Evolutionary conservation across 2,329 filamentous ascomycete species (phyloP), one percentile per base, ranked within the genome.

Genomic region (Sporothrix inflata): DNA sequence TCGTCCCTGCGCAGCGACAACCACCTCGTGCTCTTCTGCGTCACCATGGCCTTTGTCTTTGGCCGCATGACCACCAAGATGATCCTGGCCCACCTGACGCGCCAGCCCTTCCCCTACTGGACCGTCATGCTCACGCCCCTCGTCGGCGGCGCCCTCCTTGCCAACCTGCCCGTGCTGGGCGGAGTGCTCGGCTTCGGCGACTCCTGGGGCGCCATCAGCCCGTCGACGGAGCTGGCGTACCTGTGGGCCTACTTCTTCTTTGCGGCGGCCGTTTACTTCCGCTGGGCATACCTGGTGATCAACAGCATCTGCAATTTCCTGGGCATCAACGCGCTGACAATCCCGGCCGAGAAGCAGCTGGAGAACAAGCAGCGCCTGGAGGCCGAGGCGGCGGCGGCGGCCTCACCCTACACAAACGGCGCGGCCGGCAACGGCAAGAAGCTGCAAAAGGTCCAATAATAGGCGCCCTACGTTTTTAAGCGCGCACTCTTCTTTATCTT

Each of bases 1-100:
- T 97, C 94, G 73, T 91, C 88, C 12, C 83, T 99, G 49, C 87
- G 97, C 79, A 83, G 84, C 47, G 90, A 97, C 73, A 98, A 98
- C 83, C 92, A 96, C 78, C 88, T 99, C 1, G 90, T 97, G 12
- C 88, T 98, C 63, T 97, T 97, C 82, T 98, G 94, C 84, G 83
- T 97, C 73, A 97, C 93, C 73, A 92, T 98, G 86, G 92, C 93
- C n/a, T 94, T 98, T 78, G 96, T 98, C 73, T 98, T 99, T 81
- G 96, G 96, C 47, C 92, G 96, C 76, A 94, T 99, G 91, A 98
- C 96, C 0, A 99, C 96, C 51, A 99, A 98, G 85, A 98, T 98
- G 82, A 99, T 99, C 79, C 90, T 99, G 21, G 95, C 96, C 2
- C 96, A 99, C 81, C 86, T 99, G 69, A 96, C 96, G 1, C 90